Base-by-base conservation (phyloP, 139 green algal genomes). In the Chlorella sp. region DNA sequence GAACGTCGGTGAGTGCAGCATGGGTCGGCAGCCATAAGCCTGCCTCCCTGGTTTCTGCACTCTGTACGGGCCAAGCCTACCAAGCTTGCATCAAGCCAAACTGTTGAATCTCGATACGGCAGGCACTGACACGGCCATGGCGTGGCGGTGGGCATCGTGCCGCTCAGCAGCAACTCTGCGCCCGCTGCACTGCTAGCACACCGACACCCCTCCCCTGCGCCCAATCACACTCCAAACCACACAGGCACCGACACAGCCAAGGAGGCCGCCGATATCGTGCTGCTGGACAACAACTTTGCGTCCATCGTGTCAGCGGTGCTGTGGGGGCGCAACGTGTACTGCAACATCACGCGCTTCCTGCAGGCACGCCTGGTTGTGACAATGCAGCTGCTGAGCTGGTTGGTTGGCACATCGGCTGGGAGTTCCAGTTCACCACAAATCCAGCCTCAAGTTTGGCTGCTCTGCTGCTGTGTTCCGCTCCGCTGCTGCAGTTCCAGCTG, bases 261-360 rank as follows among this genome's bases (percentile, higher is more conserved):
- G 76, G 90, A 97, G 39, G 95, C 96, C 7, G 92, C 93, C 5
- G 96, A 98, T 93, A 98, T 98, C 80, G 91, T 98, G 76, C 89
- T 98, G 34, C 76, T 98, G 83, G 95, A 98, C 88, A 89, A 97
- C 90, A 96, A 95, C 89, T 98, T 98, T 89, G 84, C 75, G 47
- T 93, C 86, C 80, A 96, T 98, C 78, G 95, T 98, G 32, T 90
- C 79, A 51, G 92, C 94, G 16, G 94, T 96, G 72, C 90, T 94
- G 79, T 98, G 96, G 96, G 96, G 96, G 26, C 88, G 96, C 81
- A 97, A 96, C 76, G 95, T 98, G 57, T 98, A 96, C 68, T 88
- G 85, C 47, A 91, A 88, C 82, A 93, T 98, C 67, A 92, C 91
- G 39, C 94, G 94, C 81, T 98, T 98, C 91, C 88, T 98, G 56